Conservation (phyloP, 2,329 filamentous ascomycete genomes). For the Amphichorda felina region DNA sequence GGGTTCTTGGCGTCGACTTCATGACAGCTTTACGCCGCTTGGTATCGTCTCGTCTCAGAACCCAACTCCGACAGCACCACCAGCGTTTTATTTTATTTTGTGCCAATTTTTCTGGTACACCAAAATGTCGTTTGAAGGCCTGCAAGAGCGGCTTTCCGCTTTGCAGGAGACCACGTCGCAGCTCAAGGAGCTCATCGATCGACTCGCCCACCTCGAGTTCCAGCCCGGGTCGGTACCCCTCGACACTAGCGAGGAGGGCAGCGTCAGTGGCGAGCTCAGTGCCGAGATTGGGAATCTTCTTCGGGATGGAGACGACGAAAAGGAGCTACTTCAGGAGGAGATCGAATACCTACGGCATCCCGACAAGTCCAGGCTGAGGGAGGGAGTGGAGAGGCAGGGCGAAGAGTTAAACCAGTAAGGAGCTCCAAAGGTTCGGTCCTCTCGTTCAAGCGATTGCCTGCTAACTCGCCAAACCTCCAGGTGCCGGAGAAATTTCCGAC, state of each 20-base stretch:
- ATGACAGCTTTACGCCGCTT: constrained; percentile 3
- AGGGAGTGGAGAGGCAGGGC: constrained; percentile 53
- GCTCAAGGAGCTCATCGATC: constrained; percentile 45
- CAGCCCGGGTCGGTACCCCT: constrained; percentile 45
- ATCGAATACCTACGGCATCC: constrained; percentile 53
- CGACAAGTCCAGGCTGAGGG: constrained; percentile 53
- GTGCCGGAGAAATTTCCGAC: constrained; percentile 59
- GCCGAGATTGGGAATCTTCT: constrained; percentile 70
- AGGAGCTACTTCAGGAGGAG: constrained; percentile 71
- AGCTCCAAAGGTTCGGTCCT: background rate
- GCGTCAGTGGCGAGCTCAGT: constrained; percentile 58
- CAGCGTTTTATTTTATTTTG: background rate
- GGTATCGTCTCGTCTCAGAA: background rate
- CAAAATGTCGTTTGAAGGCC: constrained; percentile 42
- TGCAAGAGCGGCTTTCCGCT: constrained; percentile 48
- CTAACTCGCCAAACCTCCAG: too few relatives aligned
- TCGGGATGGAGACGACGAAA: constrained; percentile 69
- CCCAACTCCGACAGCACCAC: too few relatives aligned
- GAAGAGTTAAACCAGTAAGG: constrained; percentile 60
- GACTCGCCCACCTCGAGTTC: constrained; percentile 45
- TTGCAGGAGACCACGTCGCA: constrained; percentile 50
- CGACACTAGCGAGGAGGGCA: constrained; percentile 33
- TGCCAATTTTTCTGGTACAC: too few relatives aligned
- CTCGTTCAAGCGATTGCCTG: background rate
- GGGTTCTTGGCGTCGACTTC: background rate